Evolutionary conservation across 495 filamentous ascomycete species (phyloP), one percentile per base, ranked within the genome.

Genomic region (Penicillium antarcticum): DNA sequence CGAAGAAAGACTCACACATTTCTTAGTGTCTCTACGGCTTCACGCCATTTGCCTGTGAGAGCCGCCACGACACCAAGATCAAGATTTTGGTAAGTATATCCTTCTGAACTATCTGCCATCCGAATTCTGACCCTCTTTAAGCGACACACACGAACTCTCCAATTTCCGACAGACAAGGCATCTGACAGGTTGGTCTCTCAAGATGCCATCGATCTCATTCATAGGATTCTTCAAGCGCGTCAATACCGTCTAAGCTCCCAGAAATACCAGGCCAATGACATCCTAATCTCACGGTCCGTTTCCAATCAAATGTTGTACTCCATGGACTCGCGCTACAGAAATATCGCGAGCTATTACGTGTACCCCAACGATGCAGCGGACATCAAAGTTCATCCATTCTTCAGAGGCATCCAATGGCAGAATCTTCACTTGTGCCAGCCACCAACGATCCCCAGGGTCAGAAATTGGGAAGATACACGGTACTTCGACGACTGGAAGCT

Each of bases 31-130:
- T 97, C 3, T 96, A 92, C 63, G 91, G 92, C 10, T 87, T 83
- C 53, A 96, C 92, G 0, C 92, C 92, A 1, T 97, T 97, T 66
- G 80, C 89, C 19, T 82, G 85, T 23, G 87, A 92, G 45, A 87
- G 88, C 53, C 73, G 87, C n/a, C 78, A 86, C 36, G 80, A 86
- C 48, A 96, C 90, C 5, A 96, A 94, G 65, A 60, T 80, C 35
- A 88, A 86, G 53, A 92, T 96, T 45, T 65, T 92, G 24, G 87
- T 88, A 71, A 72, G 83, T 73, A 36, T 1, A 24, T 29, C 14
- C 14, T 17, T 37, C 5, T 29, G 5, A 29, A 29, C 26, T 29
- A 7, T 29, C 6, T 9, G 13, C 4, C 26, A 11, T n/a, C 10
- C 9, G 1, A 11, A 33, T 26, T 49, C 40, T 21, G 21, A 45